Evolutionary conservation across 108 stramenopile genomes (phyloP), one percentile per base, ranked within the genome.

Genomic region (Schizochytrium sp.): DNA sequence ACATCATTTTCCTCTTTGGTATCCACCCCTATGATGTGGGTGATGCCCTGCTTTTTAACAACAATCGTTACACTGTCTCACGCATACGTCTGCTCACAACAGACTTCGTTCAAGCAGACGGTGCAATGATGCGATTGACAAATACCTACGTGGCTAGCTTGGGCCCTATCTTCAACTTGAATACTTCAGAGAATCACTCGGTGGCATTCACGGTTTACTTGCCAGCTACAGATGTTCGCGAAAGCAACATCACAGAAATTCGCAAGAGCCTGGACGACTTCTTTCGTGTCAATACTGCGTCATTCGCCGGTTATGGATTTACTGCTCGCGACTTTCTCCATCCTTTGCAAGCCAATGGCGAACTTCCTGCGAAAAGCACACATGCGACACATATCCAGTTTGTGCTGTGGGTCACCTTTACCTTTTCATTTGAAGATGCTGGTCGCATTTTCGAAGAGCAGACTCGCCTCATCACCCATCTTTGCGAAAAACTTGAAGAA

Each of bases 1-100:
- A 55, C 76, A 49, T 83, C 40, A 53, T 83, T 3, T 83, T 83
- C 40, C 76, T 83, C 76, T 83, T 83, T 83, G 76, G 50, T 38
- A 28, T 83, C 47, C 76, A 83, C 3, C 76, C 45, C 0, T 83
- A 83, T 28, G 76, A 83, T 42, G 76, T 83, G n/a, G 76, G 76
- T 2, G 76, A 83, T 53, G n/a, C 47, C 5, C 10, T 83, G 17
- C 28, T 55, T n/a, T n/a, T 83, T 17, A 55, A 55, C 50, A 38
- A 40, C 50, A 53, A 83, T 38, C 40, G 19, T 55, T 83, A 83
- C 76, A 55, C 47, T 10, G 76, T 83, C 10, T 28, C 28, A 3
- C 76, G 76, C 53, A 83, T 83, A 38, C 76, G 53, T 8, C 47
- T 83, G 50, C 53, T 55, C 76, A 55, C 76, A 0, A 83, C 76